Evolutionary conservation across 345 rosid species (phyloP), one percentile per base, ranked within the genome.

Genomic region (Murraya koenigii): DNA sequence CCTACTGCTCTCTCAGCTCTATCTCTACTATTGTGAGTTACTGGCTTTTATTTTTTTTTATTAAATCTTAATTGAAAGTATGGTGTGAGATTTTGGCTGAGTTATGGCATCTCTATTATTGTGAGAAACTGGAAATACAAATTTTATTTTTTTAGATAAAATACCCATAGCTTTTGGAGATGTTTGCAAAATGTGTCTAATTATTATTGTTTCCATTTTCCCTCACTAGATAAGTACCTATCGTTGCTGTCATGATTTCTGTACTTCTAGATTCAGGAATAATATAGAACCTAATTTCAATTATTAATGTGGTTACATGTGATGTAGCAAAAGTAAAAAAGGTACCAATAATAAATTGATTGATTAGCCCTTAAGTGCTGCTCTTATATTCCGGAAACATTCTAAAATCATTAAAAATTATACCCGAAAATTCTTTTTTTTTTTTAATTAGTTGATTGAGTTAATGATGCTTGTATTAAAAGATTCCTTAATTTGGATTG

Each of bases 221-320:
- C 22, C 49, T 19, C 44, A 13, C 22, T 56, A 44, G 77, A 30
- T 44, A 64, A 63, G 60, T 52, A 47, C 26, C 59, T n/a, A 22
- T 28, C 32, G 44, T 47, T 11, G 39, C 58, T 47, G 32, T 64
- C 77, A 22, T 20, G 35, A 47, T 62, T 30, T 64, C 5, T 75
- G 70, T 75, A 36, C 33, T 65, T 23, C 66, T 55, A 33, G 81
- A 75, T 77, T 79, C 70, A 75, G 54, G 71, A 83, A 61, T 69
- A 70, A 44, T 76, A 77, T 47, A 75, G 39, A 62, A 60, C 64
- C 71, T 22, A 22, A 72, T 71, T 70, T 81, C 85, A 88, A 82
- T 84, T 82, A 84, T 81, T 82, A 84, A 54, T 54, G 79, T 36
- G 69, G 79, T 80, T 77, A 76, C 70, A 73, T 74, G 79, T 81